These are phyloP conservation scores for Myriangium duriaei DNA, from an alignment of 2,329 filamentous ascomycete species.

Conservation along the genomic window DNA sequence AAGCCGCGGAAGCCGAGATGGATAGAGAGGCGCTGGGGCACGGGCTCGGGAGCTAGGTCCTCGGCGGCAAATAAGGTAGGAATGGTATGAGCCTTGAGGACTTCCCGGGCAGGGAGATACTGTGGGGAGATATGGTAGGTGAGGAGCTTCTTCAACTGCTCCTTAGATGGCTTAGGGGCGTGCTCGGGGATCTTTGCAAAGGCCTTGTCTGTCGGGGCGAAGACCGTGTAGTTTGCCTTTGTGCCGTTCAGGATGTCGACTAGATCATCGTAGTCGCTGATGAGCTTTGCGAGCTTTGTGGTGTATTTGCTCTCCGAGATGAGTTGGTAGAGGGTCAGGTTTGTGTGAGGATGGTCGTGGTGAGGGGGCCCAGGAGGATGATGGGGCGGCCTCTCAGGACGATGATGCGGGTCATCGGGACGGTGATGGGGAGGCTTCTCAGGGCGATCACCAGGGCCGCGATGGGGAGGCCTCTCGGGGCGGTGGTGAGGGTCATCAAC, in stretches of 20 bases:
- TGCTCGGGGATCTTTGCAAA: constrained; percentile 54
- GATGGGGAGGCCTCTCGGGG: constrained; percentile 21
- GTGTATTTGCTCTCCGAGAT: constrained; percentile 67
- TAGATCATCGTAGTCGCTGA: constrained; percentile 60
- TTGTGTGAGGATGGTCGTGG: constrained; percentile 34
- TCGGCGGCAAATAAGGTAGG: constrained; percentile 52
- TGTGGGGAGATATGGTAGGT: constrained; percentile 63
- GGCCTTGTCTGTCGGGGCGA: constrained; percentile 65
- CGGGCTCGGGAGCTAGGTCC: constrained; percentile 47
- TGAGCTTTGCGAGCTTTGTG: constrained; percentile 61
- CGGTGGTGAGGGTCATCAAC: constrained; percentile 23
- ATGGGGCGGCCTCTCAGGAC: constrained; percentile 14
- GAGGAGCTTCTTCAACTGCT: constrained; percentile 55
- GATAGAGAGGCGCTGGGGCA: constrained; percentile 57
- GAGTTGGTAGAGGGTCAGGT: constrained; percentile 67
- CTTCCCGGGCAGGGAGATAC: constrained; percentile 50
- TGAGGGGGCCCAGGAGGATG: constrained; percentile 21
- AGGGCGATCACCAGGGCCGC: constrained; percentile 5
- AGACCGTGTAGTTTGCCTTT: constrained; percentile 62
- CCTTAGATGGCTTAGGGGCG: constrained; percentile 51
- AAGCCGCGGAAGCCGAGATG: constrained; percentile 52
- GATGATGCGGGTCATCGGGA: constrained; percentile 3
- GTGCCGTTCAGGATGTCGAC: constrained; percentile 65
- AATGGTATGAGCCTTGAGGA: constrained; percentile 62
- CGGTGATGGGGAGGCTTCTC: constrained; percentile 11